phyloP scores from a whole-genome alignment of 257 asterid genomes.

The Solanum chilense region DNA sequence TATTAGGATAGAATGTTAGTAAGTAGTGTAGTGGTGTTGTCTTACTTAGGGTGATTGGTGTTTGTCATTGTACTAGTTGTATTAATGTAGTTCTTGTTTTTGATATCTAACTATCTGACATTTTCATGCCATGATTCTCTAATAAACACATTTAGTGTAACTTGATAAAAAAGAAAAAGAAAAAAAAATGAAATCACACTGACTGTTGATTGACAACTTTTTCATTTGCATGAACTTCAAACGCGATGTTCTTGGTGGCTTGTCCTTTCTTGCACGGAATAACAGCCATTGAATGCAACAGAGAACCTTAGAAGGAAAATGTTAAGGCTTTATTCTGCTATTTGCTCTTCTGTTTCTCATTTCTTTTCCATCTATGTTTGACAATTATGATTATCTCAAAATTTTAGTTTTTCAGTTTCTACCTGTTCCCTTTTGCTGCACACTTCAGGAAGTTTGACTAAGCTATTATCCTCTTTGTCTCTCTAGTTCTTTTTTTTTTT shows the following conservation, averaged over 20 bases:
- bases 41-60: not conserved
- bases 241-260: not conserved
- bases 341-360: not conserved
- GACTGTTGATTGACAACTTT: not conserved
- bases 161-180: not conserved
- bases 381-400: not conserved
- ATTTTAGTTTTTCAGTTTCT: not conserved
- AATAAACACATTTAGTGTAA: not conserved
- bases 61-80: not conserved
- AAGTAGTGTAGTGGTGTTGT: not conserved
- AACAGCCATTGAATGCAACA: not conserved
- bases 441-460: not conserved
- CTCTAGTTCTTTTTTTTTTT: not conserved
- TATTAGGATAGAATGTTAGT: not conserved
- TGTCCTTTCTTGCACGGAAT: not conserved
- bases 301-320: not conserved
- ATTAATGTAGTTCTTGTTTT: not conserved
- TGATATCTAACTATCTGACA: not conserved
- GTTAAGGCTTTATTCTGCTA: not conserved
- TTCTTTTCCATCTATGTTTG: not conserved
- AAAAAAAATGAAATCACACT: not conserved
- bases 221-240: not conserved
- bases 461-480: not conserved
- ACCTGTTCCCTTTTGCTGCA: not conserved
- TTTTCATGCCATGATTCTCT: not conserved